phyloP scores from a whole-genome alignment of 208 protist genomes.

The Leishmania braziliensis region DNA sequence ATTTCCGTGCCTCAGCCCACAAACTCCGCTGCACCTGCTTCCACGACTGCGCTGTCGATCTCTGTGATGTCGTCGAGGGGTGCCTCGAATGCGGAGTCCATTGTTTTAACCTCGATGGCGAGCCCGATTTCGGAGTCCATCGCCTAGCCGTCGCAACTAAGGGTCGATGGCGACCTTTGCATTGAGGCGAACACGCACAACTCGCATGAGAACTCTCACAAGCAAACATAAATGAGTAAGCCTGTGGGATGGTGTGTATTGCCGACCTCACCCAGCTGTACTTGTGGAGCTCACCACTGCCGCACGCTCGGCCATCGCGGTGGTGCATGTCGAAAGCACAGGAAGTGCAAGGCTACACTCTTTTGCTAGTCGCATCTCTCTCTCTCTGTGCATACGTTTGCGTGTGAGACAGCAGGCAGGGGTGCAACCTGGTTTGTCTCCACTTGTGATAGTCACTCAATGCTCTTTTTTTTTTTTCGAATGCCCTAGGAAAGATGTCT shows the following conservation, averaged over 20 bases:
- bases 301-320: not conserved
- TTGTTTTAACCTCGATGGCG: not conserved
- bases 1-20: conserved; percentile 23
- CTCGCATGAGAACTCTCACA: conserved; percentile 26
- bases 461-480: not conserved
- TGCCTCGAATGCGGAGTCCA: not conserved
- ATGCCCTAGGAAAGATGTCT: not conserved
- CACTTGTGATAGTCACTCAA: too few species aligned
- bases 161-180: conserved; percentile 19
- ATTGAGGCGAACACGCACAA: conserved; percentile 22
- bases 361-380: not conserved
- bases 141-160: conserved; percentile 7
- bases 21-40: conserved; percentile 10
- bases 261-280: not conserved
- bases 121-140: conserved; percentile 1
- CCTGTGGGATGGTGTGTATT: not conserved
- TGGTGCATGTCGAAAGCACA: not conserved
- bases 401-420: not conserved
- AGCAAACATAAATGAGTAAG: conserved; percentile 8
- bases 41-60: not conserved
- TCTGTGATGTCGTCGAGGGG: not conserved
- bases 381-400: not conserved
- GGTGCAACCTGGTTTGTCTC: not conserved
- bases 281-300: not conserved
- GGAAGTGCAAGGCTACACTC: not conserved